Conservation (phyloP, 1,139 yeast genomes). For the Saccharomyces pastorianus region DNA sequence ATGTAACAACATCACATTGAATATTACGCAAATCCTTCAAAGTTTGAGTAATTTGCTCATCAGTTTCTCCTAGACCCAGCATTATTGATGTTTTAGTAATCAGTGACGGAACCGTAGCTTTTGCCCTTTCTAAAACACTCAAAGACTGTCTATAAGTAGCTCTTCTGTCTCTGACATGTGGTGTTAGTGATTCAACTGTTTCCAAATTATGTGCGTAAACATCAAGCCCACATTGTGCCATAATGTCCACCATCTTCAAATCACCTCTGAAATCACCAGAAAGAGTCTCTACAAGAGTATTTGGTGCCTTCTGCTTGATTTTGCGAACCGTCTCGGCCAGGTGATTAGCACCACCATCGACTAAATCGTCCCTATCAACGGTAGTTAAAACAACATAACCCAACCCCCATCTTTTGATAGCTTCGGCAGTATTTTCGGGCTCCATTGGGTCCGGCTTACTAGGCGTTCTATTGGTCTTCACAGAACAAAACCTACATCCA, state of each 20-base stretch:
- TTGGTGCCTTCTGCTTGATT: conserved; percentile 84
- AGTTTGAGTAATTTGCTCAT: conserved; percentile 74
- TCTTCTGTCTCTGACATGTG: conserved; percentile 90
- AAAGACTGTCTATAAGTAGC: conserved; percentile 91
- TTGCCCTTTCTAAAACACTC: conserved; percentile 70
- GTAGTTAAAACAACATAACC: conserved; percentile 97
- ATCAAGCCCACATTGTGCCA: conserved; percentile 84
- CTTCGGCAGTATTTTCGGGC: conserved; percentile 97
- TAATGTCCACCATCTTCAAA: conserved; percentile 63
- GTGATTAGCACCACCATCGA: conserved; percentile 91
- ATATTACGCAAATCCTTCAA: conserved; percentile 65
- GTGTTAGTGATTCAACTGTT: conserved; percentile 92
- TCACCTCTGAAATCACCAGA: conserved; percentile 96
- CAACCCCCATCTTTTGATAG: conserved; percentile 95
- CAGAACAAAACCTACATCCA: conserved; percentile 96
- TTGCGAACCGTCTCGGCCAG: conserved; percentile 77
- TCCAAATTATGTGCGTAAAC: conserved; percentile 97
- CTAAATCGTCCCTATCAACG: conserved; percentile 91
- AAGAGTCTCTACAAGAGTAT: conserved; percentile 83
- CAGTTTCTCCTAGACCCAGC: conserved; percentile 96
- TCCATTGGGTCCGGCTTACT: conserved; percentile 89
- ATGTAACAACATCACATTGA: conserved; percentile 89
- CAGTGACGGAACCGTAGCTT: conserved; percentile 61
- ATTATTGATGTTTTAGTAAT: conserved; percentile 90
- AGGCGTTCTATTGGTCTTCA: conserved; percentile 84